Conservation (phyloP, 176 grass and related monocot species). For the Lolium multiflorum region DNA sequence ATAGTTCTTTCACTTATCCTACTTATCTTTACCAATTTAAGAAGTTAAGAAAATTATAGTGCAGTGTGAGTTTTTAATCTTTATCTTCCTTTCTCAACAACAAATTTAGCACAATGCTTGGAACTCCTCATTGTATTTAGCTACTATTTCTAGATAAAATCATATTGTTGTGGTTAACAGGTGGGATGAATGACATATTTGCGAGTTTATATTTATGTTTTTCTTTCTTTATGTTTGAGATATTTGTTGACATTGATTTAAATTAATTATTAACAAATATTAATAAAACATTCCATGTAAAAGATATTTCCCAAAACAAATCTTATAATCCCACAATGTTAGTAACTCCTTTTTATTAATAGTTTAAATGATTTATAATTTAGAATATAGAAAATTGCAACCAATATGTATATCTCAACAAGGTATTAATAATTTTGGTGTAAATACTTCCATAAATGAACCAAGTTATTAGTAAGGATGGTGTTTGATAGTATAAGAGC, state of each 20-base stretch:
- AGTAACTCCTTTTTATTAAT: too few relatives aligned
- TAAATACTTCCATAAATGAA: too few relatives aligned
- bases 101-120: too few relatives aligned
- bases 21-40: background rate
- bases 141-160: background rate
- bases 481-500: too few relatives aligned
- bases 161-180: background rate
- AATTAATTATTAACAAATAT: background rate
- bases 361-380: background rate
- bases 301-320: background rate
- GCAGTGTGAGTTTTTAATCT: too few relatives aligned
- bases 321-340: too few relatives aligned
- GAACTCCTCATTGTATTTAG: too few relatives aligned
- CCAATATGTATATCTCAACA: too few relatives aligned
- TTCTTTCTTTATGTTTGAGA: background rate
- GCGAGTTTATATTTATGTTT: background rate
- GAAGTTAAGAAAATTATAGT: background rate
- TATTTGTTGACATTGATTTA: background rate
- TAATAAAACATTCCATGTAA: background rate
- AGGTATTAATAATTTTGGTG: too few relatives aligned
- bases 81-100: too few relatives aligned
- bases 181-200: background rate
- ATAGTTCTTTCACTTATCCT: background rate
- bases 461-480: too few relatives aligned
- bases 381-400: too few relatives aligned